Evolutionary conservation across 306 rosid genomes (phyloP).

Genomic region (Astragalus membranaceus): DNA sequence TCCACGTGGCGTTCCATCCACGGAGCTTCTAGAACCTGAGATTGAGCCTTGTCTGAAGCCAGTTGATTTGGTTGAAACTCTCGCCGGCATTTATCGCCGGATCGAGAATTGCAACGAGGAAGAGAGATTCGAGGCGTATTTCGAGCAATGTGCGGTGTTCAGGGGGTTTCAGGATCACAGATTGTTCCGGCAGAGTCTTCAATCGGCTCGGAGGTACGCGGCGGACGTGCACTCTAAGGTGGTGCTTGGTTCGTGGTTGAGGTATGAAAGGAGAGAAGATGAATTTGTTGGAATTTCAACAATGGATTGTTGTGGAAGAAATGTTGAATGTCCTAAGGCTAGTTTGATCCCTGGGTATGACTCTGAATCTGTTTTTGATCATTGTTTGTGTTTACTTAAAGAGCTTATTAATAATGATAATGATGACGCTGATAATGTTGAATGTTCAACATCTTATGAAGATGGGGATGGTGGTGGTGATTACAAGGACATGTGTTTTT

Average conservation of each 20-base stretch:
- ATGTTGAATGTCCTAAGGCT: constrained; percentile 65
- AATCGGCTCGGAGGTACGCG: constrained; percentile 63
- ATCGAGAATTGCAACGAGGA: constrained; percentile 36
- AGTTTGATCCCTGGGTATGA: constrained; percentile 57
- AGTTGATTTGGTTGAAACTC: constrained; percentile 41
- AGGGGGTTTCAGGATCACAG: constrained; percentile 47
- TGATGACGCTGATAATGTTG: background rate
- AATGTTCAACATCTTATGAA: constrained; percentile 46
- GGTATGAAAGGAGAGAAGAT: constrained; percentile 78
- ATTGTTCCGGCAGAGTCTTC: constrained; percentile 62
- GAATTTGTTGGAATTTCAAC: constrained; percentile 57
- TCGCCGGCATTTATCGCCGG: constrained; percentile 44
- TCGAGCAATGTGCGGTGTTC: constrained; percentile 58
- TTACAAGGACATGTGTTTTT: constrained; percentile 44
- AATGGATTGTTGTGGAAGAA: constrained; percentile 64
- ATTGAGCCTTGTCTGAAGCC: constrained; percentile 48
- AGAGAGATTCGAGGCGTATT: constrained; percentile 36
- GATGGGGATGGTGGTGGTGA: constrained; percentile 33
- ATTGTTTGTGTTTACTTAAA: constrained; percentile 22
- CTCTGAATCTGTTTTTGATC: constrained; percentile 49
- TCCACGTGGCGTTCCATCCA: constrained; percentile 55
- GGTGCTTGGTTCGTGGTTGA: constrained; percentile 63
- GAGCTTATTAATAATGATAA: background rate
- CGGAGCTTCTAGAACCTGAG: constrained; percentile 56
- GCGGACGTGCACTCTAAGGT: constrained; percentile 61